Evolutionary conservation across 2,329 filamentous ascomycete species (phyloP).

Genomic region (Alternaria postmessia): DNA sequence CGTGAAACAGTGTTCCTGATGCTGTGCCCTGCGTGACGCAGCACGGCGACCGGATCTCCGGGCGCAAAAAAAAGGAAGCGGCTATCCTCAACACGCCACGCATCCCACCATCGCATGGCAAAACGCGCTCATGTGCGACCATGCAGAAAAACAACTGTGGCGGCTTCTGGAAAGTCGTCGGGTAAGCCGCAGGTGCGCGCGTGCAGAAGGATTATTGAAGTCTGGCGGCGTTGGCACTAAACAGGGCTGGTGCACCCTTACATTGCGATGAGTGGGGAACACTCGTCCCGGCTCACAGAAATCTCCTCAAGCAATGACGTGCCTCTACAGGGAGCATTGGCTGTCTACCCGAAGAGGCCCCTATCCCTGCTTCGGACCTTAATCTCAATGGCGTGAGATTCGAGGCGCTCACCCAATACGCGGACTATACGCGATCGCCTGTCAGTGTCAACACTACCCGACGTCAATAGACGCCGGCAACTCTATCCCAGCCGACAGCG

Average conservation of each 20-base stretch:
- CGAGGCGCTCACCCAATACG: constrained; percentile 25
- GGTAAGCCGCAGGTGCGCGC: constrained; percentile 22
- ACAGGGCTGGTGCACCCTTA: constrained; percentile 19
- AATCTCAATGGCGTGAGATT: constrained; percentile 10
- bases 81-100: constrained; percentile 4
- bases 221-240: constrained; percentile 31
- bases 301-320: constrained; percentile 42
- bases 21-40: constrained; percentile 21
- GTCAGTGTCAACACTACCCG: constrained; percentile 37
- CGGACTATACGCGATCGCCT: constrained; percentile 21
- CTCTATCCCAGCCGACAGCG: constrained; percentile 15
- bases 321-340: constrained; percentile 25
- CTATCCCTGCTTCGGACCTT: constrained; percentile 23
- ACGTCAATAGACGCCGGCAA: constrained; percentile 25
- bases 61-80: background rate
- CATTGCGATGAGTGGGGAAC: constrained; percentile 21
- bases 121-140: constrained; percentile 19
- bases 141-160: constrained; percentile 32
- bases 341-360: constrained; percentile 25
- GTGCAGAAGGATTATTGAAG: constrained; percentile 26
- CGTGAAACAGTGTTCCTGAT: constrained; percentile 7
- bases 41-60: constrained; percentile 10
- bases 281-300: constrained; percentile 27
- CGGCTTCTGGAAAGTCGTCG: constrained; percentile 41
- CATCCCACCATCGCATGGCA: constrained; percentile 10